Conservation (phyloP, 169 alveolate genomes). For the Plasmodium cynomolgi region DNA sequence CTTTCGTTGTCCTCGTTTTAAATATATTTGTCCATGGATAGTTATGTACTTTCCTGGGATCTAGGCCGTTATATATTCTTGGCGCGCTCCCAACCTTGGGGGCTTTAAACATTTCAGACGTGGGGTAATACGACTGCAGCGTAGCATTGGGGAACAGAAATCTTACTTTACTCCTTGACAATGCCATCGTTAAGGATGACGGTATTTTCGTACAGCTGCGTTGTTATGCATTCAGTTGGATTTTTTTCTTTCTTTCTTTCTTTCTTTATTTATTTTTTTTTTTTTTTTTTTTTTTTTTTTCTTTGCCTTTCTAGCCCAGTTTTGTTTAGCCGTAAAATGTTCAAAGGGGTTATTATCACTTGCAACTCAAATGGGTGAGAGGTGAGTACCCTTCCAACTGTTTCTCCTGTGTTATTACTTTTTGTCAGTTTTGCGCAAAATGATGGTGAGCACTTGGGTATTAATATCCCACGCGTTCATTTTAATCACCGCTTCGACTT, state of each 20-base stretch:
- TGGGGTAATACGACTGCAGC: slow-evolving; percentile 84
- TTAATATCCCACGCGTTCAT: not conserved
- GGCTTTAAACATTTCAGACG: slow-evolving; percentile 84
- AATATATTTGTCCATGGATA: slow-evolving; percentile 80
- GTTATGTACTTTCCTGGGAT: slow-evolving; percentile 81
- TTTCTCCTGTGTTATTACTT: not conserved
- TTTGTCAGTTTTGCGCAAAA: not conserved
- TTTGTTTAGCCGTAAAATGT: not conserved
- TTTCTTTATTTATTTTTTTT: not conserved
- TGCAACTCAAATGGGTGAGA: not conserved
- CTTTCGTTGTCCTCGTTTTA: slow-evolving; percentile 79
- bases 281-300: not conserved
- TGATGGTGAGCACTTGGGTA: not conserved
- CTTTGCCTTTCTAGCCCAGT: not conserved
- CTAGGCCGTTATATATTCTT: slow-evolving; percentile 83
- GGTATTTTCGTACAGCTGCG: not conserved
- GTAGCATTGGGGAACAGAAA: slow-evolving; percentile 82
- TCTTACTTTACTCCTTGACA: slow-evolving; percentile 75
- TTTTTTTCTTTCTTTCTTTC: not conserved
- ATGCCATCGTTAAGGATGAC: slow-evolving; percentile 70
- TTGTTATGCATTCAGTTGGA: not conserved
- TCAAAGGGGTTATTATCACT: not conserved
- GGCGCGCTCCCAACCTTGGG: slow-evolving; percentile 76
- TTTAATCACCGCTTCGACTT: not conserved
- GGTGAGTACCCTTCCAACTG: not conserved